Percentiles rank a stretch among this genome's conserved stretches.
phyloP scores from a whole-genome alignment of 768 basidiomycete genomes.

The Auricularia sp. region DNA sequence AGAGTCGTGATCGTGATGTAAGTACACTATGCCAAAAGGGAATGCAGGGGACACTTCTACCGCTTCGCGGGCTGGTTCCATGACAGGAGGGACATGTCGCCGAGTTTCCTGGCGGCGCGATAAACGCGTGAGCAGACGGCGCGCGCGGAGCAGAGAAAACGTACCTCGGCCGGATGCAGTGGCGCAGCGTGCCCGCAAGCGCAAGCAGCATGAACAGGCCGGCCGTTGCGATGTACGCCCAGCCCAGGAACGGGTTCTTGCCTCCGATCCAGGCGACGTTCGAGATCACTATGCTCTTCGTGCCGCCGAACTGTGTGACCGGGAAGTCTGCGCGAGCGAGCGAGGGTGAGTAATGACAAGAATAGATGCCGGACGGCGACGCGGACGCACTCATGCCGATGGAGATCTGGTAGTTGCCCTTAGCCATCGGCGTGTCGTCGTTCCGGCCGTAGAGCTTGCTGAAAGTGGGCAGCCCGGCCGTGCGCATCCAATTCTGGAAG shows the following conservation, averaged over 20 bases:
- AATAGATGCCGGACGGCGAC: not conserved
- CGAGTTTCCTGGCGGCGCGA: slow-evolving; percentile 48
- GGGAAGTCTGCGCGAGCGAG: slow-evolving; percentile 67
- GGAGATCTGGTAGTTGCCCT: slow-evolving; percentile 66
- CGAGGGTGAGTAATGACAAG: slow-evolving; percentile 6
- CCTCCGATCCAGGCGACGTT: slow-evolving; percentile 99
- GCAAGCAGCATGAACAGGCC: slow-evolving; percentile 82
- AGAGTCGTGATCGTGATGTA: not conserved
- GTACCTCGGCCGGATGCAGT: slow-evolving; percentile 86
- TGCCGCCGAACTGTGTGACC: slow-evolving; percentile 81
- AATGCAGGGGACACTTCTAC: not conserved
- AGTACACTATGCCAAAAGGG: not conserved
- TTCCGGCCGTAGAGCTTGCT: slow-evolving; percentile 92
- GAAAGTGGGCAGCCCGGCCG: slow-evolving; percentile 93
- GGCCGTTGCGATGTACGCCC: slow-evolving; percentile 91
- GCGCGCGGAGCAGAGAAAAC: slow-evolving; percentile 10
- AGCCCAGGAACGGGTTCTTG: slow-evolving; percentile 96
- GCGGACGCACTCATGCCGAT: slow-evolving; percentile 68
- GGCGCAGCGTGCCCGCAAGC: slow-evolving; percentile 79
- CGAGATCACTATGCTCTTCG: slow-evolving; percentile 93
- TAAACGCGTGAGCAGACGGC: slow-evolving; percentile 9
- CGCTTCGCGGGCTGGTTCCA: slow-evolving; percentile 53
- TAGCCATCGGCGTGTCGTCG: slow-evolving; percentile 58
- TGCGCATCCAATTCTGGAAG: slow-evolving; percentile 99
- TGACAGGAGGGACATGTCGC: slow-evolving; percentile 79